Evolutionary conservation across 352 stramenopile species (phyloP).

Genomic region (Albugo laibachii): DNA sequence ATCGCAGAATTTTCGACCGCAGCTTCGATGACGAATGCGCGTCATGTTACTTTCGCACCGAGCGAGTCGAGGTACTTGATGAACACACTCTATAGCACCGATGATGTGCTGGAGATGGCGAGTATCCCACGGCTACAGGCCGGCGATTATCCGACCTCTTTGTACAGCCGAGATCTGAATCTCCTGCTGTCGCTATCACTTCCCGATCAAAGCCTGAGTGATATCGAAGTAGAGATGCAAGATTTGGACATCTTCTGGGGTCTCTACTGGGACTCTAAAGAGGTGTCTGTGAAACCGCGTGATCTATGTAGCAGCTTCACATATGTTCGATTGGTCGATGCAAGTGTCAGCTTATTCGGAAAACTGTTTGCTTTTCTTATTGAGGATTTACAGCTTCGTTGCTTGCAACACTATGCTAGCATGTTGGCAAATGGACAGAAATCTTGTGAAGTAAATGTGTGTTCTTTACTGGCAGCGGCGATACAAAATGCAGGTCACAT

Average conservation of each 20-base stretch:
- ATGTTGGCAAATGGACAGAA: slow-evolving; percentile 33
- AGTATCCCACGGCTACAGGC: slow-evolving; percentile 27
- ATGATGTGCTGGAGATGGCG: slow-evolving; percentile 41
- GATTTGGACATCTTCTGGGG: slow-evolving; percentile 63
- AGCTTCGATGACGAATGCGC: slow-evolving; percentile 52
- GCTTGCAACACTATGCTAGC: slow-evolving; percentile 53
- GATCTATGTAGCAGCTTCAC: slow-evolving; percentile 44
- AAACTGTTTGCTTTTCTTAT: slow-evolving; percentile 56
- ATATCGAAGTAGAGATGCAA: slow-evolving; percentile 68
- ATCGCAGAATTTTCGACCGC: slow-evolving; percentile 60
- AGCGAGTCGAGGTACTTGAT: slow-evolving; percentile 42
- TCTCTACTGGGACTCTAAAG: slow-evolving; percentile 15
- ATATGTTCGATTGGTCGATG: slow-evolving; percentile 59
- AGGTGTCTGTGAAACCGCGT: background rate
- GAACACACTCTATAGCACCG: slow-evolving; percentile 25
- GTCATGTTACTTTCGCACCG: slow-evolving; percentile 28
- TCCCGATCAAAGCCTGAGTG: slow-evolving; percentile 46
- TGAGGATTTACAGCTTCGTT: slow-evolving; percentile 67
- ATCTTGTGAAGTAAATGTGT: slow-evolving; percentile 63
- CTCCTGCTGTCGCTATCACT: slow-evolving; percentile 46
- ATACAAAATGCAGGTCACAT: slow-evolving; percentile 26
- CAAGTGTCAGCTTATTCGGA: slow-evolving; percentile 56
- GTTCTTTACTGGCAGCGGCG: slow-evolving; percentile 44
- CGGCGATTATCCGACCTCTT: slow-evolving; percentile 32
- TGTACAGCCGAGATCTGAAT: slow-evolving; percentile 67